Base-by-base conservation (phyloP, 1,284 basidiomycete species). In the Trichosporon coremiiforme region DNA sequence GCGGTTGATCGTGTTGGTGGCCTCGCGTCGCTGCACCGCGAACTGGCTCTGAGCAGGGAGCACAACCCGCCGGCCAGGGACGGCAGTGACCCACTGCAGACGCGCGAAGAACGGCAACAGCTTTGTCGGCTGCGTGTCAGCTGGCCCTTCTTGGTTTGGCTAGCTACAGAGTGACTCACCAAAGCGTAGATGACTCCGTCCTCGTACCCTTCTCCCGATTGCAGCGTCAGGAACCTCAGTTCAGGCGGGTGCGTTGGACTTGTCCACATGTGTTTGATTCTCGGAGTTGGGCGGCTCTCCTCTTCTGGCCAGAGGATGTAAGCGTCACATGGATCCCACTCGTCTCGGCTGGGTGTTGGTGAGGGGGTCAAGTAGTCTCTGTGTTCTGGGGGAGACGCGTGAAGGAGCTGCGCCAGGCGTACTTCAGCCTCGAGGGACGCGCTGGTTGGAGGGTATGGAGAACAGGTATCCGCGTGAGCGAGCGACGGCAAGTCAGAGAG, bases 251-350 rank as follows among this genome's bases (percentile, higher is more conserved):
- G 57, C 57, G 35, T 62, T 1, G 57, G 57, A 31, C 57, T 62
- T 17, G 57, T 62, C 57, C 57, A 62, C 57, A 62, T 62, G 57
- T 62, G 57, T 31, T 62, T 35, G 31, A 62, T 62, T 5, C 31
- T 9, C 29, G 57, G 57, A 31, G 15, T 20, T 15, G 57, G 17
- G 6, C 15, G 2, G 31, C 4, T 12, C 29, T 33, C 31, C 15
- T 62, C 57, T 15, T 62, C 57, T 31, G 57, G 29, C 15, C 17
- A 62, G 29, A 33, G 6, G 57, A 62, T 10, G 31, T n/a, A 62
- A 2, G 29, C 57, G 31, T 62, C 57, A 4, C 10, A n/a, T 2
- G 57, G 57, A 29, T 62, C 57, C 15, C 15, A 33, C 29, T 33
- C 57, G 57, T 33, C 29, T 7, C 31, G 29, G 20, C 15, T n/a